Percentiles rank a stretch among this genome's conserved stretches.
These are phyloP conservation scores for Graphium sp. DNA, from an alignment of 2,329 filamentous ascomycete species.

Conservation along the genomic window DNA sequence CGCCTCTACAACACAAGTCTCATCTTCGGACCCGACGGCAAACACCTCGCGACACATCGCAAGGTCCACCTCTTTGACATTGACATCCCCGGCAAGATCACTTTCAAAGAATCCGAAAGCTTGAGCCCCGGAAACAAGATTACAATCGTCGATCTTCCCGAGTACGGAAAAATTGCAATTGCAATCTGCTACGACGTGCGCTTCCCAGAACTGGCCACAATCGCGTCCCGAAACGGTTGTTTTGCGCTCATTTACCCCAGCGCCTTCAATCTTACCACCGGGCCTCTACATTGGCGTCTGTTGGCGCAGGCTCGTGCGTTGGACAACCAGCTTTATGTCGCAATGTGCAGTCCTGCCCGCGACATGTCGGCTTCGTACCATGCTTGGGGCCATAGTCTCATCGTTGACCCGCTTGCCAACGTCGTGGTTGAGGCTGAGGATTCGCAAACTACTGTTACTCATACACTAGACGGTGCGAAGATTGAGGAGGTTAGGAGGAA, in stretches of 20 bases:
- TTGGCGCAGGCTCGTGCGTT: slow-evolving; percentile 68
- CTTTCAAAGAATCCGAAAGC: slow-evolving; percentile 79
- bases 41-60: slow-evolving; percentile 73
- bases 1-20: slow-evolving; percentile 88
- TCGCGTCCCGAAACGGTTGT: slow-evolving; percentile 71
- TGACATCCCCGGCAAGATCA: slow-evolving; percentile 88
- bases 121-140: slow-evolving; percentile 71
- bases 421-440: slow-evolving; percentile 70
- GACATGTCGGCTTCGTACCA: slow-evolving; percentile 65
- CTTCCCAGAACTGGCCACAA: slow-evolving; percentile 83
- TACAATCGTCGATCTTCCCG: slow-evolving; percentile 72
- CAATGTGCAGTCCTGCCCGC: slow-evolving; percentile 76
- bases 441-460: slow-evolving; percentile 57
- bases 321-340: slow-evolving; percentile 92
- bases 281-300: slow-evolving; percentile 79
- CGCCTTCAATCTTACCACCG: slow-evolving; percentile 93
- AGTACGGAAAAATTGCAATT: slow-evolving; percentile 72
- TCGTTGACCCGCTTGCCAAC: slow-evolving; percentile 74
- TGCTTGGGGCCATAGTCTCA: slow-evolving; percentile 81
- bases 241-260: slow-evolving; percentile 87
- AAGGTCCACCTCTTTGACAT: slow-evolving; percentile 98
- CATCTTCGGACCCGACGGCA: slow-evolving; percentile 61
- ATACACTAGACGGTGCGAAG: slow-evolving; percentile 48
- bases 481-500: slow-evolving; percentile 64
- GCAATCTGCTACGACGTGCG: slow-evolving; percentile 97